A percentile compares a stretch with the other conserved stretches of the same genome.
These are phyloP conservation scores for Aureobasidium sp. DNA, from an alignment of 2,329 filamentous ascomycete species.

Conservation along the genomic window DNA sequence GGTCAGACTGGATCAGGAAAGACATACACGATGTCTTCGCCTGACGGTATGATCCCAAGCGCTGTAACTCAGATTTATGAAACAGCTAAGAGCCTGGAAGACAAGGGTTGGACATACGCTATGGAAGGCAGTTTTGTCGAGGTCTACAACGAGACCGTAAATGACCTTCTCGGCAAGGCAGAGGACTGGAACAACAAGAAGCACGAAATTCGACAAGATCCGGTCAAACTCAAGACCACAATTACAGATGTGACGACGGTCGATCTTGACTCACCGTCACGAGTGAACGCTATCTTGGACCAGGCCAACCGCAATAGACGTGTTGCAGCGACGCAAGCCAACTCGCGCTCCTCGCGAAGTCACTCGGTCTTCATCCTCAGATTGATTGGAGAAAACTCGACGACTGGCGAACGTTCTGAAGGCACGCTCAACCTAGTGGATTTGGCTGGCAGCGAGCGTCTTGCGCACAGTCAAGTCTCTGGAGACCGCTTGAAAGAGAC, in stretches of 20 bases:
- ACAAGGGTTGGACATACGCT: conserved; percentile 88
- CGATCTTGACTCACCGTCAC: conserved; percentile 67
- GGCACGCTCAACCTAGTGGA: conserved; percentile 95
- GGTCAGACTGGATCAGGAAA: conserved; percentile 96
- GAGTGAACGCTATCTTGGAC: conserved; percentile 71
- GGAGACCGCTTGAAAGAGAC: conserved; percentile 88
- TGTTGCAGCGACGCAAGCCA: conserved; percentile 94
- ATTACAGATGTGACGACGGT: conserved; percentile 76
- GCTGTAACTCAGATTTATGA: conserved; percentile 92
- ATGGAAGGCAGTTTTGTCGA: conserved; percentile 96
- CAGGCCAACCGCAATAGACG: conserved; percentile 80
- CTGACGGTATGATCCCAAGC: conserved; percentile 89
- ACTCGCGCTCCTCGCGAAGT: conserved; percentile 86
- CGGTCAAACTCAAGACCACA: conserved; percentile 69
- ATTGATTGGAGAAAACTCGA: conserved; percentile 57
- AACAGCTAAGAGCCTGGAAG: conserved; percentile 72
- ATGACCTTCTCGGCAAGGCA: conserved; percentile 73
- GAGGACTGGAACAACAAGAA: conserved; percentile 71
- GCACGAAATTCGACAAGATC: conserved; percentile 83
- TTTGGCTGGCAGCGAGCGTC: conserved; percentile 82
- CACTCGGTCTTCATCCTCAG: conserved; percentile 93
- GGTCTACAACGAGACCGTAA: conserved; percentile 96
- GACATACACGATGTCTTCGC: conserved; percentile 89
- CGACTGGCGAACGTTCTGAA: conserved; percentile 78
- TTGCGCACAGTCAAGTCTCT: conserved; percentile 79